These are phyloP conservation scores for Zasmidium angulare DNA, from an alignment of 2,329 filamentous ascomycete genomes.

Conservation along the genomic window DNA sequence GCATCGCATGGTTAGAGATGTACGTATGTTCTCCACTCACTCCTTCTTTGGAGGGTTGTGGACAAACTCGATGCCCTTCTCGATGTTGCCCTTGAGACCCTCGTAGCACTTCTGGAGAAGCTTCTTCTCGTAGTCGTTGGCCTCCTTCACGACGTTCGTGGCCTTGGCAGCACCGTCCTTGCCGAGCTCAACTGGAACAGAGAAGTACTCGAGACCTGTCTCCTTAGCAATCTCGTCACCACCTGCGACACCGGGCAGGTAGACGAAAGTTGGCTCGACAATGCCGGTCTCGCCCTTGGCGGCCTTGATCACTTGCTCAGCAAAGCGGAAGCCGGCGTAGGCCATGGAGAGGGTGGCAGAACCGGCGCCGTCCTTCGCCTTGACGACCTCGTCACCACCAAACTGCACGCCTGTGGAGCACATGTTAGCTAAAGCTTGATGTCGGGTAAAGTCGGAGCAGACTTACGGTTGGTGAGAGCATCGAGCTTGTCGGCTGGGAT, in stretches of 20 bases:
- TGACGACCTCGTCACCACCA: slow-evolving; percentile 94
- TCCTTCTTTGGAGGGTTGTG: slow-evolving; percentile 67
- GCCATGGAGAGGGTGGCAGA: slow-evolving; percentile 94
- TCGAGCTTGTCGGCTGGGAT: slow-evolving; percentile 91
- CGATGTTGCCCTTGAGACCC: slow-evolving; percentile 88
- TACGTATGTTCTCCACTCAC: not conserved
- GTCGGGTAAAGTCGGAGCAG: not conserved
- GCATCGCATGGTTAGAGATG: not conserved
- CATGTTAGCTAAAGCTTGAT: slow-evolving; percentile 12
- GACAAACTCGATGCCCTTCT: slow-evolving; percentile 88
- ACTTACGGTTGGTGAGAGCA: slow-evolving; percentile 77
- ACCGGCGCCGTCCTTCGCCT: slow-evolving; percentile 88
- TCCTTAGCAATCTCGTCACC: slow-evolving; percentile 83
- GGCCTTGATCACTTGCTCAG: slow-evolving; percentile 90
- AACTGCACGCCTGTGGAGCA: slow-evolving; percentile 72
- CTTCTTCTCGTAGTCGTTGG: slow-evolving; percentile 85
- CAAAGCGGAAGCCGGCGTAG: slow-evolving; percentile 92
- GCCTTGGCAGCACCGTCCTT: slow-evolving; percentile 79
- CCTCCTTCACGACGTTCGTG: slow-evolving; percentile 71
- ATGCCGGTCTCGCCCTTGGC: slow-evolving; percentile 86
- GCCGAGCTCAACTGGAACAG: slow-evolving; percentile 90
- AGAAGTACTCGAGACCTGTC: slow-evolving; percentile 89
- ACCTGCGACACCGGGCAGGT: slow-evolving; percentile 84
- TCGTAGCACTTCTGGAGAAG: slow-evolving; percentile 73
- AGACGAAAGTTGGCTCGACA: slow-evolving; percentile 92